These are phyloP conservation scores for Leucocoprinus sp. DNA, from an alignment of 768 basidiomycete species.

Conservation along the genomic window DNA sequence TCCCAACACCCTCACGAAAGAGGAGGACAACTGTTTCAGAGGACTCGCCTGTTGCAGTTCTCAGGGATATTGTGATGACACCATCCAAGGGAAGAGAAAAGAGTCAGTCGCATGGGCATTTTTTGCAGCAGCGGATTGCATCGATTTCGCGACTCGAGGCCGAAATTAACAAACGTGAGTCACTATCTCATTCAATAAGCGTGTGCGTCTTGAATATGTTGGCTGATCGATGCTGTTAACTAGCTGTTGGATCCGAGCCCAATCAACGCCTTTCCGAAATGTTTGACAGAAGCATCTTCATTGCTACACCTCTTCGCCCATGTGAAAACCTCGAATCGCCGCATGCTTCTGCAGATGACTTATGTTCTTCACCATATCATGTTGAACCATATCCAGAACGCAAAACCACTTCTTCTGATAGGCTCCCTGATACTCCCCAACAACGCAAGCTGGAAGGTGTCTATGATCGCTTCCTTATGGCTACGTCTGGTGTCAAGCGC, in stretches of 20 bases:
- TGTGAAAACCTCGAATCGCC: conserved; percentile 25
- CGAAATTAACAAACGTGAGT: conserved; percentile 56
- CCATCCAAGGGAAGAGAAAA: conserved; percentile 64
- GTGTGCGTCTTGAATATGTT: neutral
- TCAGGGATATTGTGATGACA: conserved; percentile 34
- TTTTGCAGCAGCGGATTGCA: conserved; percentile 57
- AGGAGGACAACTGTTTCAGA: conserved; percentile 65
- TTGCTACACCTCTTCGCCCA: conserved; percentile 41
- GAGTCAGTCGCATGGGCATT: conserved; percentile 49
- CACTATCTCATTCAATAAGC: neutral
- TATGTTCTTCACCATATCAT: conserved; percentile 52
- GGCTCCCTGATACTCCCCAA: conserved; percentile 45
- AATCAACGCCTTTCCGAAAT: conserved; percentile 56
- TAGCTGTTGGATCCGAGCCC: conserved; percentile 32
- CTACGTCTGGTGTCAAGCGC: conserved; percentile 72
- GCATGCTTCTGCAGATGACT: conserved; percentile 35
- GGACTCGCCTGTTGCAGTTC: conserved; percentile 42
- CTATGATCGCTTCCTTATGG: conserved; percentile 80
- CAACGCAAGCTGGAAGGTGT: conserved; percentile 61
- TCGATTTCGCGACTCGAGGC: conserved; percentile 57
- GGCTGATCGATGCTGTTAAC: conserved; percentile 8
- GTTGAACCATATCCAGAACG: conserved; percentile 60
- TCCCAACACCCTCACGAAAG: conserved; percentile 35
- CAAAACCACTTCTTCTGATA: conserved; percentile 27
- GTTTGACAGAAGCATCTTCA: conserved; percentile 61